Conservation (phyloP, 225 moss, liverwort and hornwort genomes). For the Sphagnum tenellum region DNA sequence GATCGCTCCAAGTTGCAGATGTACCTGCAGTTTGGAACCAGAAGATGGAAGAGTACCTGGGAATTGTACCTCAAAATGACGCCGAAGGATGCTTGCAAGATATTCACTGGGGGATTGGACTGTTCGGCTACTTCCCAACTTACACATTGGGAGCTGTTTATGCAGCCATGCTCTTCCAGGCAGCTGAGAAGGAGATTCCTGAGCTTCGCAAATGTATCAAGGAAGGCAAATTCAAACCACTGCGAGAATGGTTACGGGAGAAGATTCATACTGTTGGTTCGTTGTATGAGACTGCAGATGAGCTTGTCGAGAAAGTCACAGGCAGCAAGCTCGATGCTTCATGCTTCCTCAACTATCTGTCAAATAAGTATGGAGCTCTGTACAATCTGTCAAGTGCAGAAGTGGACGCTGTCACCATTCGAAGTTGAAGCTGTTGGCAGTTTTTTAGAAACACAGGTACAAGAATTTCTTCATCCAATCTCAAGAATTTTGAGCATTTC, state of each 20-base stretch:
- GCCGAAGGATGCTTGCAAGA: conserved; percentile 15
- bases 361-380: conserved; percentile 12
- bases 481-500: too few relatives aligned
- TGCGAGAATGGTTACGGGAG: conserved; percentile 13
- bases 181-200: conserved; percentile 11
- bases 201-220: conserved; percentile 11
- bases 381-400: conserved; percentile 14
- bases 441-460: too few relatives aligned
- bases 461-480: too few relatives aligned
- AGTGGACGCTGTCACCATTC: conserved; percentile 1
- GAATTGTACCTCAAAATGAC: conserved; percentile 10
- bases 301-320: conserved; percentile 16
- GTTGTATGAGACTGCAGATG: conserved; percentile 15
- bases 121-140: conserved; percentile 18
- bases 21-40: conserved; percentile 12
- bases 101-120: conserved; percentile 14
- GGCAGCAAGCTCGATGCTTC: conserved; percentile 12
- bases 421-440: too few relatives aligned
- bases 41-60: conserved; percentile 19
- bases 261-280: conserved; percentile 18
- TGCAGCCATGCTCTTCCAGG: conserved; percentile 10
- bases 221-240: conserved; percentile 13
- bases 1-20: conserved; percentile 7
- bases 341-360: conserved; percentile 12
- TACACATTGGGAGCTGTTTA: conserved; percentile 21